Conservation (phyloP, 495 filamentous ascomycete species). For the Neurospora sp. region DNA sequence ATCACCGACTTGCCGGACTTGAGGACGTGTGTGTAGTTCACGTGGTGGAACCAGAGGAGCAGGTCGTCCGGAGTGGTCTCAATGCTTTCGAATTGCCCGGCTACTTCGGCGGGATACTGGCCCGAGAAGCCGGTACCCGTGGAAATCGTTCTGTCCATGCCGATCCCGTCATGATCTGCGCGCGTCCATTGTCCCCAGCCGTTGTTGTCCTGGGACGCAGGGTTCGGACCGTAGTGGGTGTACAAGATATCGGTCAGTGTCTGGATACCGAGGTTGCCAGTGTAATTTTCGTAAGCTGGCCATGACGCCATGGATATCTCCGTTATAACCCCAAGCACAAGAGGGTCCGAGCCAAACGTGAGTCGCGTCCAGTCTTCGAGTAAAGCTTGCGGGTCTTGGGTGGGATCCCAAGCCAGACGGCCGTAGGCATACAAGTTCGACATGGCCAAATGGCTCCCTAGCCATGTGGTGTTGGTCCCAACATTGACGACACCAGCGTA, state of each 20-base stretch:
- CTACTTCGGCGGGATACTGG: slow-evolving; percentile 55
- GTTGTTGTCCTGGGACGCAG: slow-evolving; percentile 56
- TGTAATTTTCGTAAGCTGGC: slow-evolving; percentile 63
- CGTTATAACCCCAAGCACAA: slow-evolving; percentile 48
- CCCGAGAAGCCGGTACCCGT: slow-evolving; percentile 58
- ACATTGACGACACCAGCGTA: slow-evolving; percentile 62
- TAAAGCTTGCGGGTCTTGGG: slow-evolving; percentile 33
- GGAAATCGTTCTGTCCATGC: slow-evolving; percentile 61
- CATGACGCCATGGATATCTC: slow-evolving; percentile 59
- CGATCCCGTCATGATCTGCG: slow-evolving; percentile 47
- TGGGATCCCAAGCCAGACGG: slow-evolving; percentile 52
- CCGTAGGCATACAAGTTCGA: slow-evolving; percentile 68
- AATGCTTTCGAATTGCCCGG: slow-evolving; percentile 45
- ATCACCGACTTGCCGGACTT: slow-evolving; percentile 60
- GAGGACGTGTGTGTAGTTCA: slow-evolving; percentile 54
- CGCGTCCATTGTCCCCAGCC: slow-evolving; percentile 68
- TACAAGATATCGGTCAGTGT: slow-evolving; percentile 59
- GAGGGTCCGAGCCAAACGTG: slow-evolving; percentile 47
- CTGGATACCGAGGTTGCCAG: slow-evolving; percentile 60
- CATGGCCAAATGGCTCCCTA: slow-evolving; percentile 58
- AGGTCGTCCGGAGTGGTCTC: slow-evolving; percentile 60
- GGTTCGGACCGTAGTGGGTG: slow-evolving; percentile 59
- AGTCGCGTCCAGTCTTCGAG: slow-evolving; percentile 57
- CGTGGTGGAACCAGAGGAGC: slow-evolving; percentile 69
- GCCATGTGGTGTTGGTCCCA: slow-evolving; percentile 56